Evolutionary conservation across 1,139 yeast genomes (phyloP), one percentile per base, ranked within the genome.

Genomic region (Geotrichum candidum): DNA sequence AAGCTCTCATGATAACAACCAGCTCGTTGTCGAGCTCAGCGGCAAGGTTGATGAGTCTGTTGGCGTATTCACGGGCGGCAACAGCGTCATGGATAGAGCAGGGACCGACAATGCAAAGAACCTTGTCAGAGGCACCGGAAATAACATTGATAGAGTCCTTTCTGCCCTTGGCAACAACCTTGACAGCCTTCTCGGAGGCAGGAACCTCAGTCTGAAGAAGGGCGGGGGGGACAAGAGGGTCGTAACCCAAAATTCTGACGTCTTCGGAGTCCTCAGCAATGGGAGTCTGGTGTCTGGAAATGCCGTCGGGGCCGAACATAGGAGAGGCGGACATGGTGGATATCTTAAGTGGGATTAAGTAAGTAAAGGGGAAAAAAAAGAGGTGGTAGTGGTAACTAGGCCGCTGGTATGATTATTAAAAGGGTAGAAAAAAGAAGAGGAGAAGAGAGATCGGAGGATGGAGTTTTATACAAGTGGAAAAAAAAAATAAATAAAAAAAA

Each of bases 51-150:
- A 83, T 77, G 67, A 94, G 82, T 69, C 84, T 81, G 52, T 80
- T 79, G 68, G 94, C 90, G 78, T 94, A 94, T 65, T 92, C 99
- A 63, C 89, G 76, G 2, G 98, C 99, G 53, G 97, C 96, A 60
- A 79, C 82, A 35, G 97, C 94, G 74, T 94, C 99, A 72, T 94
- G 98, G 68, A 94, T 86, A 5, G 98, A 94, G 75, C 99, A 94
- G 64, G 99, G 99, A 0, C 99, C 99, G 66, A 94, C 88, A 57
- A 94, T 85, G 51, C 91, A 88, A 61, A 94, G 80, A 63, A 91
- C 81, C 72, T 90, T 85, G 82, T 90, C 96, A 70, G 88, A 92
- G 67, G 80, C 78, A 61, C 90, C 88, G 66, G 82, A 79, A 68
- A 92, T 82, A 65, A 92, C 87, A 51, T 84, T 82, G 64, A 86